Evolutionary conservation across 306 rosid species (phyloP).

Genomic region (Pyrus pyrifolia): DNA sequence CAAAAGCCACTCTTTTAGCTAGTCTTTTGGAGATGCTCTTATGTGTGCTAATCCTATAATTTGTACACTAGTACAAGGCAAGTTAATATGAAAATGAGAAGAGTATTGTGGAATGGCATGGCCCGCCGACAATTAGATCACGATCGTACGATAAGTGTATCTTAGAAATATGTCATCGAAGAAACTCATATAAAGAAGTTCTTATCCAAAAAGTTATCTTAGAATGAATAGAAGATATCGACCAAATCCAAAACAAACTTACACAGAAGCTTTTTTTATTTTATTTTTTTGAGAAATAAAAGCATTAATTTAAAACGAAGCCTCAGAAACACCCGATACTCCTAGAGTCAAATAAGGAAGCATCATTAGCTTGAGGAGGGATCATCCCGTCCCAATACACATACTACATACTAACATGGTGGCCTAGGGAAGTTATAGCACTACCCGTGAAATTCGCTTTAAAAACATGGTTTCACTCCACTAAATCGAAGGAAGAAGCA

Average conservation of each 20-base stretch:
- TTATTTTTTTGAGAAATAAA: too few species aligned
- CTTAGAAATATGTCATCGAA: background rate
- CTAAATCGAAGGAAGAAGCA: too few species aligned
- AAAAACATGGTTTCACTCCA: too few species aligned
- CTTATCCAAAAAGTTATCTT: background rate
- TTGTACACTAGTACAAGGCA: constrained; percentile 4
- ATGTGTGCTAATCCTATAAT: constrained; percentile 4
- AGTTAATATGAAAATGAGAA: background rate
- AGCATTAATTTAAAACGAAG: too few species aligned
- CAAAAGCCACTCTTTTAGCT: too few species aligned
- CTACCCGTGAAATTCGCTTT: too few species aligned
- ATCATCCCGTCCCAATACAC: too few species aligned
- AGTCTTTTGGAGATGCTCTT: background rate
- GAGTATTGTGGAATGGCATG: constrained; percentile 23
- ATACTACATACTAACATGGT: too few species aligned
- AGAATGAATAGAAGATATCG: background rate
- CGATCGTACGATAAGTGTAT: constrained; percentile 44
- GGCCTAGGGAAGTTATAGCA: too few species aligned
- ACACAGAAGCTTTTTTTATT: background rate
- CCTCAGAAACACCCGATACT: too few species aligned
- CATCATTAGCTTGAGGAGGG: too few species aligned
- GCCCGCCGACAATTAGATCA: constrained; percentile 60
- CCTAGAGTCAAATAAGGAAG: too few species aligned
- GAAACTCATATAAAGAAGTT: background rate
- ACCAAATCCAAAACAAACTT: background rate